Conservation (phyloP, 1,284 basidiomycete genomes). For the Polyporus tsugae region DNA sequence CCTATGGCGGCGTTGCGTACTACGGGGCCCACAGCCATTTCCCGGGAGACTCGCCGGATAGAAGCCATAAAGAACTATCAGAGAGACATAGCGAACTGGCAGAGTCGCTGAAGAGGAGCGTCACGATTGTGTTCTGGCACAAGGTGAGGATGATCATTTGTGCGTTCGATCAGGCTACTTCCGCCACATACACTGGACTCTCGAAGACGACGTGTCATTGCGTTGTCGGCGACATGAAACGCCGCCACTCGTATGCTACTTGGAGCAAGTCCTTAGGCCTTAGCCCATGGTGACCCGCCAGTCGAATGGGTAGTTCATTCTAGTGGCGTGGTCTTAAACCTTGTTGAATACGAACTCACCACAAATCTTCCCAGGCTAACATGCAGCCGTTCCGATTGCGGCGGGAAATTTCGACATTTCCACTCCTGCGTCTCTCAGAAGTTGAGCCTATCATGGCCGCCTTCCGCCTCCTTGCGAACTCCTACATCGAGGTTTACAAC, state of each 20-base stretch:
- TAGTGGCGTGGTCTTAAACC: not conserved
- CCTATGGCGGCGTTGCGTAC: constrained; percentile 2
- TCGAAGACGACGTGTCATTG: not conserved
- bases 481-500: constrained; percentile 70
- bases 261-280: too few species aligned
- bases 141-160: constrained; percentile 50
- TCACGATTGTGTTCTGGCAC: constrained; percentile 75
- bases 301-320: not conserved
- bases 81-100: constrained; percentile 36
- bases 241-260: not conserved
- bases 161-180: not conserved
- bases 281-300: too few species aligned
- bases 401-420: constrained; percentile 67
- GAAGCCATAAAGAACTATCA: constrained; percentile 34
- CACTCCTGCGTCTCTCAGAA: constrained; percentile 65
- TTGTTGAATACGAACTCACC: not conserved
- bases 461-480: constrained; percentile 55
- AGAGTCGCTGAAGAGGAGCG: constrained; percentile 48
- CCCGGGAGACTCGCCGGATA: constrained; percentile 10
- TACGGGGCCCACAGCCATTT: not conserved
- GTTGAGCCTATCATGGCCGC: constrained; percentile 59
- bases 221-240: not conserved
- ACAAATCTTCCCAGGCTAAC: constrained; percentile 50
- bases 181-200: not conserved
- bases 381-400: constrained; percentile 68